A percentile compares a stretch with the other conserved stretches of the same genome.
These are phyloP conservation scores for Macrophomina pseudophaseolina DNA, from an alignment of 2,329 filamentous ascomycete genomes.

Conservation along the genomic window DNA sequence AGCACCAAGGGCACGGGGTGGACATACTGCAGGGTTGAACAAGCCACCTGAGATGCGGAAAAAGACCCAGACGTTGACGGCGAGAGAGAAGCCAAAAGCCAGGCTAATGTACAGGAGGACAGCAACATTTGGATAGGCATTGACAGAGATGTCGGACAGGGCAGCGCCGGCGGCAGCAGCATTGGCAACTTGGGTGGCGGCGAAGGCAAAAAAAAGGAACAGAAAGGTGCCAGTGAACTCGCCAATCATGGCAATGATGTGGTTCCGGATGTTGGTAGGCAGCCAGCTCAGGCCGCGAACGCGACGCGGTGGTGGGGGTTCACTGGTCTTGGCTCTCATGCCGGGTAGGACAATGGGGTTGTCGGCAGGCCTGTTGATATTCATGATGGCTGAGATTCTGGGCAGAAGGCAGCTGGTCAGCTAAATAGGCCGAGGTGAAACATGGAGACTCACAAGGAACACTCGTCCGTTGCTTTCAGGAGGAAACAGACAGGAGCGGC, in stretches of 20 bases:
- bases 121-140: constrained; percentile 40
- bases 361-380: constrained; percentile 42
- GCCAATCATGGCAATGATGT: constrained; percentile 53
- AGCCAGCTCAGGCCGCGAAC: constrained; percentile 49
- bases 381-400: constrained; percentile 40
- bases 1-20: background rate
- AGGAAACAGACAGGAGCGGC: background rate
- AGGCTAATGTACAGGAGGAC: constrained; percentile 47
- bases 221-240: constrained; percentile 40
- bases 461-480: background rate
- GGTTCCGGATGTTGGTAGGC: constrained; percentile 49
- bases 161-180: constrained; percentile 34
- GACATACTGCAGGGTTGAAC: constrained; percentile 41
- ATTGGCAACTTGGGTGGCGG: constrained; percentile 50
- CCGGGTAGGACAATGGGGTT: constrained; percentile 46
- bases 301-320: constrained; percentile 44
- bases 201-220: constrained; percentile 49
- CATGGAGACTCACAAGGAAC: background rate
- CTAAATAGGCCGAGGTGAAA: constrained; percentile 6
- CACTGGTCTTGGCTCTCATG: constrained; percentile 43
- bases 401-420: background rate
- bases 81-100: constrained; percentile 50
- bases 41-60: constrained; percentile 50
- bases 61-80: constrained; percentile 53
- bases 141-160: constrained; percentile 20